phyloP scores from a whole-genome alignment of 495 filamentous ascomycete species.

The Aspergillus cristatus region DNA sequence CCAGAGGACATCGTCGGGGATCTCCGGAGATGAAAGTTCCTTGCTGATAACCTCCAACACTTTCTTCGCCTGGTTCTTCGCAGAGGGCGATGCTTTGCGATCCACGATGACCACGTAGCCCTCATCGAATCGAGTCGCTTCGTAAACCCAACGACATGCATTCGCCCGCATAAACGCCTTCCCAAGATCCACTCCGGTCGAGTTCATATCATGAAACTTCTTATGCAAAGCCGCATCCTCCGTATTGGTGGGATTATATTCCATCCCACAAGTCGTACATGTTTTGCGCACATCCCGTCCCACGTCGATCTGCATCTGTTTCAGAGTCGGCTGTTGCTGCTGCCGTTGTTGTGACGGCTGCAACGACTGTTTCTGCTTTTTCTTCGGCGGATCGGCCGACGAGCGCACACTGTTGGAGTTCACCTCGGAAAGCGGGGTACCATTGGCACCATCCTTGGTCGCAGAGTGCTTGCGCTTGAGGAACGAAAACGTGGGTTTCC shows the following conservation, averaged over 20 bases:
- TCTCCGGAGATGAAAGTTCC: constrained; percentile 55
- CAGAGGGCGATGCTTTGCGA: constrained; percentile 41
- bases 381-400: constrained; percentile 30
- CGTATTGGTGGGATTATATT: constrained; percentile 56
- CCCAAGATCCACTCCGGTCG: constrained; percentile 54
- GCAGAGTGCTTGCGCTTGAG: constrained; percentile 43
- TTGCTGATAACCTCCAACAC: constrained; percentile 59
- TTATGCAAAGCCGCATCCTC: constrained; percentile 58
- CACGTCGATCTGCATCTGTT: constrained; percentile 60
- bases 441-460: constrained; percentile 21
- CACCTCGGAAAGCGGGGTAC: constrained; percentile 39
- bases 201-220: constrained; percentile 59
- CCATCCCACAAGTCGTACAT: constrained; percentile 62
- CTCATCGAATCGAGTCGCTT: constrained; percentile 37
- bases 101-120: constrained; percentile 50
- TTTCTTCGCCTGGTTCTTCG: constrained; percentile 49
- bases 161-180: constrained; percentile 44
- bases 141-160: constrained; percentile 37
- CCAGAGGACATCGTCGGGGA: constrained; percentile 53
- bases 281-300: constrained; percentile 49
- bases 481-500: constrained; percentile 44
- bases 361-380: constrained; percentile 11
- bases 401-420: constrained; percentile 42
- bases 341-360: background rate
- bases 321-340: constrained; percentile 33